Conservation (phyloP, 768 basidiomycete species). For the Sporobolomyces roseus region DNA sequence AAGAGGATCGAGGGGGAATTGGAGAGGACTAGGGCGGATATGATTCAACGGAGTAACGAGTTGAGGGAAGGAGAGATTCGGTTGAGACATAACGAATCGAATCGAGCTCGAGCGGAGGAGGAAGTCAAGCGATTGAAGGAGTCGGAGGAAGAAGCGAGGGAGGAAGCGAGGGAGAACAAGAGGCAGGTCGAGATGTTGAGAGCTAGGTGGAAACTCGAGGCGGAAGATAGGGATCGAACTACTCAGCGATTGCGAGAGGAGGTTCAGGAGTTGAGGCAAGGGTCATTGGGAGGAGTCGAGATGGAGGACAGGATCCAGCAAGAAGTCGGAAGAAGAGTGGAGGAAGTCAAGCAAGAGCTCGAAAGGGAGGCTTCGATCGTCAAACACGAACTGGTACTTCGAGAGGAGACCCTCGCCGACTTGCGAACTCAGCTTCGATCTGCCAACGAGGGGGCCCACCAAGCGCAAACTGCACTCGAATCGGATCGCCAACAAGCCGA, state of each 20-base stretch:
- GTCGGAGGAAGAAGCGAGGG: constrained; percentile 1
- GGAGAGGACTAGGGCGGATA: not conserved
- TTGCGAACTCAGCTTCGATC: not conserved
- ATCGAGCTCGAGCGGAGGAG: constrained; percentile 3
- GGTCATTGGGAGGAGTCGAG: not conserved
- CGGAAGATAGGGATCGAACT: constrained; percentile 10
- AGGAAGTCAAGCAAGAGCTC: not conserved
- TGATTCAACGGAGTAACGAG: not conserved
- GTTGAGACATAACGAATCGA: not conserved
- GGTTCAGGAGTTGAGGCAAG: not conserved
- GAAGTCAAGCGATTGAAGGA: not conserved
- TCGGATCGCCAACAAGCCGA: constrained; percentile 24
- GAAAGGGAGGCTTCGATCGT: constrained; percentile 1
- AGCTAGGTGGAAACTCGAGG: not conserved
- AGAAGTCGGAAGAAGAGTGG: constrained; percentile 16
- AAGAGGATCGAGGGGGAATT: constrained; percentile 20
- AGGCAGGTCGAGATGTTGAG: not conserved
- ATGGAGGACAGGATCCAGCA: constrained; percentile 6
- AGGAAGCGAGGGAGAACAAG: constrained; percentile 3
- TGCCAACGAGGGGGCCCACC: not conserved
- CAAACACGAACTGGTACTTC: constrained; percentile 9
- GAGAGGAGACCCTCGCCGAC: constrained; percentile 17
- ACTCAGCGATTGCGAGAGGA: not conserved
- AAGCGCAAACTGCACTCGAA: not conserved
- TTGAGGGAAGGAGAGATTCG: constrained; percentile 26